Evolutionary conservation across 768 basidiomycete genomes (phyloP).

Genomic region (Fistulinella prunicolor): DNA sequence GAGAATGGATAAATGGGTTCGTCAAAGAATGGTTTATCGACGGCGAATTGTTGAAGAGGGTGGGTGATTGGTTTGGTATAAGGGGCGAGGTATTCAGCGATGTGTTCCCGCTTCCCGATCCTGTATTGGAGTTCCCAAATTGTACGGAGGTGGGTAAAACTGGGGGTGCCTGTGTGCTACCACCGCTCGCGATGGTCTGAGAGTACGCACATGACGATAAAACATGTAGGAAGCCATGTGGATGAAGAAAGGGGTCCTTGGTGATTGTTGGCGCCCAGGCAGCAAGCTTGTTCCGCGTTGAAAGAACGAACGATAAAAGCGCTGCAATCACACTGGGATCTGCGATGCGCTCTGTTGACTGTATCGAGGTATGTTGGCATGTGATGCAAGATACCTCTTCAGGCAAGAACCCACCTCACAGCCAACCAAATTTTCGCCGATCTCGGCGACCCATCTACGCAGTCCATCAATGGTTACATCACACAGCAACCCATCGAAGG

Average conservation of each 20-base stretch:
- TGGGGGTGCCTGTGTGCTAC: constrained; percentile 28
- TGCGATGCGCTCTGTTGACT: constrained; percentile 71
- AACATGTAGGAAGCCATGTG: constrained; percentile 51
- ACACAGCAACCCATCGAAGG: constrained; percentile 69
- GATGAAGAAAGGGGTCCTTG: constrained; percentile 78
- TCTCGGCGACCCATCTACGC: constrained; percentile 59
- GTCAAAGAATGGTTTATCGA: constrained; percentile 8
- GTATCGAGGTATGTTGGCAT: constrained; percentile 1
- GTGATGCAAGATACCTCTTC: neutral
- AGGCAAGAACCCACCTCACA: constrained; percentile 47
- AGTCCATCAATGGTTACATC: constrained; percentile 74
- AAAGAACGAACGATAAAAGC: constrained; percentile 65
- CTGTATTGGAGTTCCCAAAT: constrained; percentile 12
- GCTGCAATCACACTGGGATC: constrained; percentile 72
- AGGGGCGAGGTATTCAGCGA: constrained; percentile 21
- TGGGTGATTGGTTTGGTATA: constrained; percentile 6
- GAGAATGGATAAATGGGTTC: constrained; percentile 3
- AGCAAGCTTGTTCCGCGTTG: constrained; percentile 66
- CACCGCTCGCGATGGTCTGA: constrained; percentile 10
- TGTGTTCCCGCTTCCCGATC: constrained; percentile 7
- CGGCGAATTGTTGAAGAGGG: constrained; percentile 1
- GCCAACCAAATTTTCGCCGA: constrained; percentile 59
- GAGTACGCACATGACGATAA: constrained; percentile 35
- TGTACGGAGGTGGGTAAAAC: constrained; percentile 24
- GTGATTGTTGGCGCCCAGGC: constrained; percentile 50